A percentile compares a stretch with the other conserved stretches of the same genome.
These are phyloP conservation scores for Linaria vulgaris DNA, from an alignment of 257 asterid species.

Conservation along the genomic window DNA sequence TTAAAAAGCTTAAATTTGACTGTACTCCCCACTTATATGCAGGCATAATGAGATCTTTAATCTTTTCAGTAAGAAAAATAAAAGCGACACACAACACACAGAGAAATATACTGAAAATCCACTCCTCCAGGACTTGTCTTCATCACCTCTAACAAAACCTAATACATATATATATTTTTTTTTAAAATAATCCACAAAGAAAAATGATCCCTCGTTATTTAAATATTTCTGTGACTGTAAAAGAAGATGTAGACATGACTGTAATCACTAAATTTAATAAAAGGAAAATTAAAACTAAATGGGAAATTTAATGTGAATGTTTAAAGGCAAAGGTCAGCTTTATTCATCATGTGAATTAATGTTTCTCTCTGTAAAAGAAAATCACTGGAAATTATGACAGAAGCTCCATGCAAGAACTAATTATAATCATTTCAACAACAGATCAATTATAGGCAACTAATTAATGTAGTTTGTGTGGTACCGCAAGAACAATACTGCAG, in stretches of 20 bases:
- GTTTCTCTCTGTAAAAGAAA: constrained; percentile 5
- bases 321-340: constrained; percentile 52
- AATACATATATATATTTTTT: not conserved
- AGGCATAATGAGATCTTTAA: constrained; percentile 27
- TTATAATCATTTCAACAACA: no score
- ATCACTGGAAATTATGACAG: not conserved
- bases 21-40: constrained; percentile 6
- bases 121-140: constrained; percentile 40
- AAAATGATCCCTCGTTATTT: not conserved
- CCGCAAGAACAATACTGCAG: constrained; percentile 94
- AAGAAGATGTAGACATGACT: constrained; percentile 72
- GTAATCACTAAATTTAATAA: constrained; percentile 18
- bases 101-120: not conserved
- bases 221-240: constrained; percentile 54
- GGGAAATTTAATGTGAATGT: constrained; percentile 30
- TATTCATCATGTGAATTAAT: constrained; percentile 35
- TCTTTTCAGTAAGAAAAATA: constrained; percentile 24
- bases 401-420: not conserved
- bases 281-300: constrained; percentile 28
- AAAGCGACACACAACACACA: constrained; percentile 20
- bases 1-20: constrained; percentile 34
- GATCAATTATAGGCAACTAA: not conserved
- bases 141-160: constrained; percentile 29
- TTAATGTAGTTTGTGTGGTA: constrained; percentile 30
- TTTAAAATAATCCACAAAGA: no score